Conservation (phyloP, 306 rosid genomes). For the Glycine latifolia region DNA sequence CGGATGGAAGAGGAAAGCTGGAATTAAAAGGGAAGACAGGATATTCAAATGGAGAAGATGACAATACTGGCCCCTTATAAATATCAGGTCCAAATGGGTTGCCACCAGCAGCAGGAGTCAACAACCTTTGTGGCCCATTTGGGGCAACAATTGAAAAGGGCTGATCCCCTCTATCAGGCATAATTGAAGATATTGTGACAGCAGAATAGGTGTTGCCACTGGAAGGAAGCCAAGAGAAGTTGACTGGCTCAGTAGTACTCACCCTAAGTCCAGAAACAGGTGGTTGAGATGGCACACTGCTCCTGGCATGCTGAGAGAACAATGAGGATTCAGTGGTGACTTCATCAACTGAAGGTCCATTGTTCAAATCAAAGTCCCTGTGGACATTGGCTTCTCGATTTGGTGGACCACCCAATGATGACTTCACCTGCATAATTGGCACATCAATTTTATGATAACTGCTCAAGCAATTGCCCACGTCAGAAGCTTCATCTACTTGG, state of each 20-base stretch:
- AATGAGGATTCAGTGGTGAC: constrained; percentile 50
- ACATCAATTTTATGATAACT: constrained; percentile 50
- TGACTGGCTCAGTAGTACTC: constrained; percentile 67
- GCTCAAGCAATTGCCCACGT: constrained; percentile 55
- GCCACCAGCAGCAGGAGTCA: constrained; percentile 62
- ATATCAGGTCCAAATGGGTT: constrained; percentile 62
- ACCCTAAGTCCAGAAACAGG: constrained; percentile 62
- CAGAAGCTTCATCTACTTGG: constrained; percentile 63
- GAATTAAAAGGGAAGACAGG: constrained; percentile 70
- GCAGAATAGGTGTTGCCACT: constrained; percentile 56
- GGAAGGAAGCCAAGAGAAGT: constrained; percentile 67
- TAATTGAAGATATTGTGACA: constrained; percentile 61
- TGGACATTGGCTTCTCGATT: constrained; percentile 47
- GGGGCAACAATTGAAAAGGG: constrained; percentile 65
- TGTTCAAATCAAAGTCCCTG: constrained; percentile 77
- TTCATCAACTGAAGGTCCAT: constrained; percentile 68
- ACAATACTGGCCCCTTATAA: constrained; percentile 63
- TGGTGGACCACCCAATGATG: constrained; percentile 46
- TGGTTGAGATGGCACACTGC: constrained; percentile 55
- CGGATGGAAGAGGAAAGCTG: constrained; percentile 65
- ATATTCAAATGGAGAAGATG: constrained; percentile 68
- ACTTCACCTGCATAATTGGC: constrained; percentile 48
- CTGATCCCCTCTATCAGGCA: constrained; percentile 67
- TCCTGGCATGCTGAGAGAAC: constrained; percentile 52
- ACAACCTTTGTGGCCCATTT: constrained; percentile 65